Evolutionary conservation across 331 rosid genomes (phyloP).

Genomic region (Arachis monticola): DNA sequence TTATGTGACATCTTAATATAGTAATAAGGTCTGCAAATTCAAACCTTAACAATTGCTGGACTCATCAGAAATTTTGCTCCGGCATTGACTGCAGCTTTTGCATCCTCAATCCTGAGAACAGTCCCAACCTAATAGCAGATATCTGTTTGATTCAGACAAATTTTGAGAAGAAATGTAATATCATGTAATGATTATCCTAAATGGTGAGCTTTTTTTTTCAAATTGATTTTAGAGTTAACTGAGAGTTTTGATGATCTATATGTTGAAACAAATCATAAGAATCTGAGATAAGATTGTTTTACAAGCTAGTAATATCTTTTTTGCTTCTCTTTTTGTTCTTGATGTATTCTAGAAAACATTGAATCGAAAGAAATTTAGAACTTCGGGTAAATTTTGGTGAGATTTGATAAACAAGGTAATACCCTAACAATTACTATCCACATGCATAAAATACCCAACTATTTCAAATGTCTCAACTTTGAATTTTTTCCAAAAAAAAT

Average conservation of each 20-base stretch:
- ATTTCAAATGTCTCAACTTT: conserved; percentile 27
- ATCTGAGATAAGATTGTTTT: conserved; percentile 10
- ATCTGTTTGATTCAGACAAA: conserved; percentile 38
- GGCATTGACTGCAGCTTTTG: conserved; percentile 64
- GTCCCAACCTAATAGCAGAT: conserved; percentile 79
- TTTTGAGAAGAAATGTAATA: conserved; percentile 16
- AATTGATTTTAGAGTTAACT: too few relatives aligned
- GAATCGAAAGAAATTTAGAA: conserved; percentile 18
- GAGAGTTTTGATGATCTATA: conserved; percentile 17
- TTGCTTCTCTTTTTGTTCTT: not conserved
- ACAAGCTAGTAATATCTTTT: not conserved
- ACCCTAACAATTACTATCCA: conserved; percentile 2
- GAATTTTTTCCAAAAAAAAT: not conserved
- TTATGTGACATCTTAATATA: conserved; percentile 14
- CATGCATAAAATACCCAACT: conserved; percentile 13
- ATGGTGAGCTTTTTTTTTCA: not conserved
- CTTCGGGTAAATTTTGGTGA: conserved; percentile 12
- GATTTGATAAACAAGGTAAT: not conserved
- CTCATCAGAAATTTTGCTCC: conserved; percentile 96
- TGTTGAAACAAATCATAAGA: conserved; percentile 25
- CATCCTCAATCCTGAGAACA: conserved; percentile 78
- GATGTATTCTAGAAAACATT: not conserved
- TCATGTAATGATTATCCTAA: conserved; percentile 2
- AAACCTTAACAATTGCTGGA: conserved; percentile 79
- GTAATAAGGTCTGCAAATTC: conserved; percentile 27